Conservation (phyloP, 257 asterid species). For the Agastache rugosa region DNA sequence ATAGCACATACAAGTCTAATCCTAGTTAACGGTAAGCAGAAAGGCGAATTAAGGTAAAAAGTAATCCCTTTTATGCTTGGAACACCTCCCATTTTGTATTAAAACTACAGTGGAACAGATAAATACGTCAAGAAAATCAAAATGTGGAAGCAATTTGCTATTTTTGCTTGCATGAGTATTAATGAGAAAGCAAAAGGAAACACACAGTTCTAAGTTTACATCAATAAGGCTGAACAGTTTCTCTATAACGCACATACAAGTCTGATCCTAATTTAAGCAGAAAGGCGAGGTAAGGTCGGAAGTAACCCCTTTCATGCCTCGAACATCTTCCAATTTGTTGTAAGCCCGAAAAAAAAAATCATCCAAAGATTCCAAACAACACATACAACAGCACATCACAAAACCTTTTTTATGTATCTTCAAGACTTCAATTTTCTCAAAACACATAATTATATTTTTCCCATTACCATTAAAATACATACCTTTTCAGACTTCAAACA, state of each 20-base stretch:
- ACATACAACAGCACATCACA: neutral
- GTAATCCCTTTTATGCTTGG: neutral
- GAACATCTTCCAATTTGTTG: neutral
- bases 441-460: neutral
- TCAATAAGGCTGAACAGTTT: neutral
- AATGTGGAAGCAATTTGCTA: neutral
- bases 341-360: neutral
- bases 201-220: neutral
- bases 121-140: neutral
- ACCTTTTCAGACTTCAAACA: slow-evolving; percentile 3
- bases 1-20: neutral
- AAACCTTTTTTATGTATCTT: neutral
- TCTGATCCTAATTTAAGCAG: neutral
- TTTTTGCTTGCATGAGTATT: neutral
- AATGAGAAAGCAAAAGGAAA: neutral
- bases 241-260: neutral
- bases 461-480: neutral
- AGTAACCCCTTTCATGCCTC: neutral
- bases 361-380: neutral
- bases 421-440: slow-evolving; percentile 28
- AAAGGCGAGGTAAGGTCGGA: neutral
- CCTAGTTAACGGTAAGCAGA: neutral
- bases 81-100: neutral
- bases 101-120: neutral
- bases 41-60: neutral